Percentiles rank a stretch among this genome's conserved stretches.
Conservation (phyloP, 192 early-diverging fungal genomes). For the Spizellomyces punctatus region DNA sequence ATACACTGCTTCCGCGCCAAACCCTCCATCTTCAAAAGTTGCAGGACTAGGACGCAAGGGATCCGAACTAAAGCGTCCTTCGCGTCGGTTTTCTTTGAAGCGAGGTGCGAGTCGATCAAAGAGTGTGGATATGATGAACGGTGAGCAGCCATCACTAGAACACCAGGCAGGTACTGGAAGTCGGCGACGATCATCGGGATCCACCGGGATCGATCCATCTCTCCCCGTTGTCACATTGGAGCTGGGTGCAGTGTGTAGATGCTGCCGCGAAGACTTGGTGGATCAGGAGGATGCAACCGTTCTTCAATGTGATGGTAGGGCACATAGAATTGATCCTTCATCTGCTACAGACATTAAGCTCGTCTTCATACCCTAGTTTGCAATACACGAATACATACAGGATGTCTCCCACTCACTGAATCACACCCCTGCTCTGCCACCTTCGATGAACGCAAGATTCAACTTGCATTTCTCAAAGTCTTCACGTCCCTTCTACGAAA, state of each 20-base stretch:
- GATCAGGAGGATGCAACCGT: constrained; percentile 12
- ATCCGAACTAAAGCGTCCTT: no score
- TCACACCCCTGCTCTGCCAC: constrained; percentile 53
- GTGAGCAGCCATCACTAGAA: neutral
- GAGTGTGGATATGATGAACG: constrained; percentile 7
- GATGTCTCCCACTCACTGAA: constrained; percentile 48
- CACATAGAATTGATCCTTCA: neutral
- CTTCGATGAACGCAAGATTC: constrained; percentile 72
- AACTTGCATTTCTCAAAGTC: constrained; percentile 68
- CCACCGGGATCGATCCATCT: neutral
- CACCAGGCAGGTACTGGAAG: neutral
- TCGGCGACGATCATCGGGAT: constrained; percentile 9
- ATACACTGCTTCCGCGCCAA: neutral
- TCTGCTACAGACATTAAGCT: neutral
- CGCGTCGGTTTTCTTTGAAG: constrained; percentile 18
- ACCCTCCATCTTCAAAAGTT: no score
- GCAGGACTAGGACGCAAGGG: no score
- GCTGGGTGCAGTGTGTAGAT: constrained; percentile 29
- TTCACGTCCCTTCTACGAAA: constrained; percentile 75
- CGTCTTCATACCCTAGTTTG: constrained; percentile 34
- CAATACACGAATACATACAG: constrained; percentile 54
- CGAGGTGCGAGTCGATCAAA: constrained; percentile 4
- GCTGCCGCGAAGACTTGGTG: constrained; percentile 35
- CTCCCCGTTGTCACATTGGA: constrained; percentile 23
- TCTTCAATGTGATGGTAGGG: constrained; percentile 44